phyloP scores from a whole-genome alignment of 1,284 basidiomycete genomes.

The Stereum hirsutum region DNA sequence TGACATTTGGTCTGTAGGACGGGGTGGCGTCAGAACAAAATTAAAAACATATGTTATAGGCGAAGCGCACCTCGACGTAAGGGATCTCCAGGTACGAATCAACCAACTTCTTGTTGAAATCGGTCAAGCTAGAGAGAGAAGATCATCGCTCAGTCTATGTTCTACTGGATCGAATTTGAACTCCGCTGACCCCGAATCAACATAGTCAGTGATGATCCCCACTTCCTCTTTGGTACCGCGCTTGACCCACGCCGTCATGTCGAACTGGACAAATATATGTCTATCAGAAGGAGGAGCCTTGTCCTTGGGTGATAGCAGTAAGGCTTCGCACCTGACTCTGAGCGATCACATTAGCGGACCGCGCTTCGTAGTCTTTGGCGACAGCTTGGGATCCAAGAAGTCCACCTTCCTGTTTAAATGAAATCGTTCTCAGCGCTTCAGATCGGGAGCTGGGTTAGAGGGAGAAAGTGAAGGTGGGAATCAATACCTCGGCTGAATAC shows the following conservation, averaged over 20 bases:
- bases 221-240: slow-evolving; percentile 79
- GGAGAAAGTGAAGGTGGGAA: background rate
- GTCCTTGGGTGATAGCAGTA: slow-evolving; percentile 10
- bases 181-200: slow-evolving; percentile 46
- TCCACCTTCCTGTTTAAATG: slow-evolving; percentile 70
- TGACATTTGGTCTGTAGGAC: too few relatives aligned
- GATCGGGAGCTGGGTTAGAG: too few relatives aligned
- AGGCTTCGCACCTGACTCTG: slow-evolving; percentile 71
- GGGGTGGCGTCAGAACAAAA: too few relatives aligned
- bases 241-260: slow-evolving; percentile 98
- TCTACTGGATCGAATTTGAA: slow-evolving; percentile 2
- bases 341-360: slow-evolving; percentile 63
- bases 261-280: slow-evolving; percentile 50
- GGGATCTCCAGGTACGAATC: slow-evolving; percentile 75
- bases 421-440: slow-evolving; percentile 3
- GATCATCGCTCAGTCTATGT: slow-evolving; percentile 6
- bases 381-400: slow-evolving; percentile 92
- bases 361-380: slow-evolving; percentile 66
- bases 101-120: slow-evolving; percentile 72
- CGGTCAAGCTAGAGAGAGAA: slow-evolving; percentile 49
- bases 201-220: slow-evolving; percentile 87
- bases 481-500: slow-evolving; percentile 79
- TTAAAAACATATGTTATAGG: slow-evolving; percentile 37
- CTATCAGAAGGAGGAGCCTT: slow-evolving; percentile 7
- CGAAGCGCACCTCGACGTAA: slow-evolving; percentile 61